Conservation (phyloP, 257 asterid species). For the Scutellaria barbata region DNA sequence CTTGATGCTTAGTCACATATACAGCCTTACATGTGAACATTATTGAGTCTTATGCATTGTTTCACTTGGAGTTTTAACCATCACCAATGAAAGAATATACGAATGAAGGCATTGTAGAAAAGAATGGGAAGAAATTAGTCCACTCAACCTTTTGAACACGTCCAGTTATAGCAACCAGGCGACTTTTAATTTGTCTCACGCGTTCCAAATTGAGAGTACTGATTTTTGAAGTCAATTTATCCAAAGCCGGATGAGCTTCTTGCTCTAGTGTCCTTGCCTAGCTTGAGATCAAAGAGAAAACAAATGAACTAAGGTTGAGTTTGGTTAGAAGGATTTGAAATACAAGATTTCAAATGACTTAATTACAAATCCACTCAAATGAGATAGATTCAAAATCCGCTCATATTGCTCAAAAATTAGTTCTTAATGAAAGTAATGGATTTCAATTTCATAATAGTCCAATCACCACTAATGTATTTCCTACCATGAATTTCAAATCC, state of each 20-base stretch:
- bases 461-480: too few relatives aligned
- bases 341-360: too few relatives aligned
- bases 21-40: neutral
- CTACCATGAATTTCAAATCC: too few relatives aligned
- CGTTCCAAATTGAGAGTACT: constrained; percentile 98
- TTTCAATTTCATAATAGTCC: too few relatives aligned
- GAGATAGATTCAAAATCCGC: too few relatives aligned
- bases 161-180: constrained; percentile 93
- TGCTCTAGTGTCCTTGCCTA: constrained; percentile 94
- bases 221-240: constrained; percentile 86
- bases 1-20: constrained; percentile 4
- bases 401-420: too few relatives aligned
- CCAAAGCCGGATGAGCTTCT: constrained; percentile 98
- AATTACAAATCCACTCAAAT: too few relatives aligned
- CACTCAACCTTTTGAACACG: constrained; percentile 91
- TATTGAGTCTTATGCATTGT: neutral
- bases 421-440: too few relatives aligned
- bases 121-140: constrained; percentile 27
- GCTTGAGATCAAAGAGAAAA: constrained; percentile 38
- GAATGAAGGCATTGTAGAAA: constrained; percentile 8
- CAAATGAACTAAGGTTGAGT: neutral
- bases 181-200: constrained; percentile 93
- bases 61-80: neutral
- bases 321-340: too few relatives aligned
- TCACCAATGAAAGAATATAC: constrained; percentile 1